Conservation (phyloP, 2,329 filamentous ascomycete genomes). For the Colletotrichum sp. region DNA sequence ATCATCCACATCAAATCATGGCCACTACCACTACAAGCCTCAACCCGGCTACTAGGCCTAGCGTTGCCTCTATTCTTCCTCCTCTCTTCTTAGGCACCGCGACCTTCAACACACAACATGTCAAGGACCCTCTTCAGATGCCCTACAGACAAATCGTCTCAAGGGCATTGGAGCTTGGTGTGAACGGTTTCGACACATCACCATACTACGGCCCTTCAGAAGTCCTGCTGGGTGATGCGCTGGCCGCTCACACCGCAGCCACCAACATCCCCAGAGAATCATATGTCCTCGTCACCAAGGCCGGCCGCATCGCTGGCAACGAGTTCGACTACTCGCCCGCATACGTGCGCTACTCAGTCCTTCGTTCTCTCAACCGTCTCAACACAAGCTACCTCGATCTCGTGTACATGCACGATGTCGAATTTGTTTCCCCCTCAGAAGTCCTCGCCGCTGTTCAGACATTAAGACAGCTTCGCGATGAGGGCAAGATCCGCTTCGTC, state of each 20-base stretch:
- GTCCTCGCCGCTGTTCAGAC: slow-evolving; percentile 72
- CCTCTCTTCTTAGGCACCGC: slow-evolving; percentile 87
- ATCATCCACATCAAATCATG: not conserved
- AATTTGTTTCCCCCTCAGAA: slow-evolving; percentile 73
- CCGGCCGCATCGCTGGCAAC: slow-evolving; percentile 8
- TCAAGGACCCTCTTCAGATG: slow-evolving; percentile 37
- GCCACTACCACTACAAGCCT: not conserved
- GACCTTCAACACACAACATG: slow-evolving; percentile 88
- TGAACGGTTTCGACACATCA: slow-evolving; percentile 19
- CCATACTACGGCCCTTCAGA: slow-evolving; percentile 20
- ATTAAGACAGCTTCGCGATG: slow-evolving; percentile 76
- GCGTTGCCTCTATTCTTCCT: slow-evolving; percentile 60
- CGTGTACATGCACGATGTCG: slow-evolving; percentile 82
- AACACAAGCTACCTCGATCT: slow-evolving; percentile 74
- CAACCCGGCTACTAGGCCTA: not conserved
- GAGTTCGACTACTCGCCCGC: slow-evolving; percentile 19
- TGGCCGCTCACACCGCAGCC: slow-evolving; percentile 67
- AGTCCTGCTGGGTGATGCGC: slow-evolving; percentile 17
- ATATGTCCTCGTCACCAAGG: slow-evolving; percentile 32
- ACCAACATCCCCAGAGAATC: not conserved
- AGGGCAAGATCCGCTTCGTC: slow-evolving; percentile 77
- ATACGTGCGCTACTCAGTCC: slow-evolving; percentile 59
- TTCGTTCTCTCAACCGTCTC: slow-evolving; percentile 68
- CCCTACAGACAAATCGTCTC: slow-evolving; percentile 17
- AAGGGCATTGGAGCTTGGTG: slow-evolving; percentile 10